phyloP scores from a whole-genome alignment of 2,329 filamentous ascomycete species.

The Fusarium poae region DNA sequence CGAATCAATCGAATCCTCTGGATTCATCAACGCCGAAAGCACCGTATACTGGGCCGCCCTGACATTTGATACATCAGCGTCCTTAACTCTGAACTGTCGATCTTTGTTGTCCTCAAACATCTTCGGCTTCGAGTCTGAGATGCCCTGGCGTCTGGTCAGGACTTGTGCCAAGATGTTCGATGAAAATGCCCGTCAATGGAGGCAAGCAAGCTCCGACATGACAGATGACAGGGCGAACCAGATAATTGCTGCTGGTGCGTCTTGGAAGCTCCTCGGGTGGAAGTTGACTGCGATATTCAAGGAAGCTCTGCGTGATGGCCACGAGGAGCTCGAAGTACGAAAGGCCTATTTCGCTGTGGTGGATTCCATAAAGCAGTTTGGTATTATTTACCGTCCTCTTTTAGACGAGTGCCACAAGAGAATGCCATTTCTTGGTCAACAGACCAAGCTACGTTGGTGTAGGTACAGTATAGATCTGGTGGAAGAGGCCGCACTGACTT shows the following conservation, averaged over 20 bases:
- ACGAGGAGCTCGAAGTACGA: conserved; percentile 50
- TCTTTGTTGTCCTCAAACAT: conserved; percentile 57
- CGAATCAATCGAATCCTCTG: conserved; percentile 48
- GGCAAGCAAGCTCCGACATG: conserved; percentile 45
- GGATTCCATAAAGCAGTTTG: conserved; percentile 49
- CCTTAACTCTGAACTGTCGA: conserved; percentile 57
- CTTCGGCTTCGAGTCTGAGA: conserved; percentile 51
- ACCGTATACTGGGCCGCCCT: conserved; percentile 58
- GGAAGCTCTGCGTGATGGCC: conserved; percentile 51
- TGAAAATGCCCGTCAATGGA: conserved; percentile 48
- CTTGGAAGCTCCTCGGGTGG: conserved; percentile 52
- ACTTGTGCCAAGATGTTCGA: conserved; percentile 50
- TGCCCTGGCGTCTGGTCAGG: conserved; percentile 49
- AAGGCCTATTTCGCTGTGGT: conserved; percentile 46
- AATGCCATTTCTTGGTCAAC: conserved; percentile 51
- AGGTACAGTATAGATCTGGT: not conserved
- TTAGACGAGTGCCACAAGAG: conserved; percentile 51
- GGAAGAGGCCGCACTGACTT: not conserved
- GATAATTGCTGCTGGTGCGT: conserved; percentile 48
- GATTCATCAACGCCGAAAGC: conserved; percentile 56
- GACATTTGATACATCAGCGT: conserved; percentile 58
- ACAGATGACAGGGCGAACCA: conserved; percentile 52
- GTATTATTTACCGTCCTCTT: conserved; percentile 46
- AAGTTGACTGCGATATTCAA: conserved; percentile 52
- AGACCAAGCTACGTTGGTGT: conserved; percentile 53